phyloP scores from a whole-genome alignment of 1,284 basidiomycete species.

The Ustilago bromivora region DNA sequence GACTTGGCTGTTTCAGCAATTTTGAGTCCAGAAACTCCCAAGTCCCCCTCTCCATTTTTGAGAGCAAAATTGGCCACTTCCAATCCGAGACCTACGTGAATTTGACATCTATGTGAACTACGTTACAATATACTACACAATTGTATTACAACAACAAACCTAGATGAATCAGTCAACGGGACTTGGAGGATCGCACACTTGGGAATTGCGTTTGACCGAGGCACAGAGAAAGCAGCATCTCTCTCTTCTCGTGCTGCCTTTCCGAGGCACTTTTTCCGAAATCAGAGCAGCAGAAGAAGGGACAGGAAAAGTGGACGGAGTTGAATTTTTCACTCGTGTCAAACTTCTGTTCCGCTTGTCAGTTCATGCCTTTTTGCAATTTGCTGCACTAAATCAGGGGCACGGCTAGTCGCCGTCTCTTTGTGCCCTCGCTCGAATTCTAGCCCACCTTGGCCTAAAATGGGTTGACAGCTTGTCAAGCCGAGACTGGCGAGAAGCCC shows the following conservation, averaged over 20 bases:
- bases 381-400: not conserved
- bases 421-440: constrained; percentile 7
- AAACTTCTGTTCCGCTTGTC: not conserved
- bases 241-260: not conserved
- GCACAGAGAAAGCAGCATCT: not conserved
- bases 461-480: not conserved
- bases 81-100: no score
- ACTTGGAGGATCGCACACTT: not conserved
- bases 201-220: not conserved
- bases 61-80: no score
- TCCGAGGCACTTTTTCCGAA: not conserved
- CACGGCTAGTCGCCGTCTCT: not conserved
- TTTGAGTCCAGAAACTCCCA: no score
- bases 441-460: constrained; percentile 8
- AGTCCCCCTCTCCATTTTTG: no score
- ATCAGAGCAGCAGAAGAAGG: not conserved
- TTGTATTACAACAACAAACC: not conserved
- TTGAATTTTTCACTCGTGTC: constrained; percentile 2
- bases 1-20: no score
- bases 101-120: no score
- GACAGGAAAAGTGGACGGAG: not conserved
- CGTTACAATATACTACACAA: not conserved
- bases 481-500: not conserved
- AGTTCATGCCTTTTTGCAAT: not conserved
- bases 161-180: not conserved